These are phyloP conservation scores for Suillus lakei DNA, from an alignment of 768 basidiomycete species.

Conservation along the genomic window DNA sequence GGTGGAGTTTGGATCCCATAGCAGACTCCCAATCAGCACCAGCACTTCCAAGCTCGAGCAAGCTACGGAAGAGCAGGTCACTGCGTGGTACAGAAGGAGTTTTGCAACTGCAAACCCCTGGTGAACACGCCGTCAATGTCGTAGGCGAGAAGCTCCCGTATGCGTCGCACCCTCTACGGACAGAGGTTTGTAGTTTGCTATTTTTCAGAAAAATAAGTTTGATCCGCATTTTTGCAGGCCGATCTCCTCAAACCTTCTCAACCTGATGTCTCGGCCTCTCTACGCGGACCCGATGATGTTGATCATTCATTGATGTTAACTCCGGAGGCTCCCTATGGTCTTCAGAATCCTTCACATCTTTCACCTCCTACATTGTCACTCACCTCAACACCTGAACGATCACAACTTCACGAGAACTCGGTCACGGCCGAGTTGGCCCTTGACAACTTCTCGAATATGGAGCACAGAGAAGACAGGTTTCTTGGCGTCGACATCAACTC, in stretches of 20 bases:
- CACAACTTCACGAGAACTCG: neutral
- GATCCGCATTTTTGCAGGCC: slow-evolving; percentile 12
- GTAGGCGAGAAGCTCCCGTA: neutral
- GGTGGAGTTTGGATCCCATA: slow-evolving; percentile 21
- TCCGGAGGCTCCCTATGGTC: neutral
- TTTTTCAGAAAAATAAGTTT: slow-evolving; percentile 3
- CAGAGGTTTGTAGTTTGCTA: neutral
- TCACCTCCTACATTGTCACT: neutral
- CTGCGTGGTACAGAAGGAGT: slow-evolving; percentile 18
- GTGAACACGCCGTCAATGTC: neutral
- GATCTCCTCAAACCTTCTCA: neutral
- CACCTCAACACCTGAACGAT: neutral
- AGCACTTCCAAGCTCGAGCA: neutral
- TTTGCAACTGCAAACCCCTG: neutral
- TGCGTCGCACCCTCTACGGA: neutral
- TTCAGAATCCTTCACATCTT: neutral
- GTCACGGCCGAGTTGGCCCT: neutral
- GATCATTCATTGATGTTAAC: neutral
- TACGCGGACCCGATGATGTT: neutral
- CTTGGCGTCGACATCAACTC: neutral
- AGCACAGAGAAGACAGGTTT: too few relatives aligned
- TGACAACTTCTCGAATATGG: neutral
- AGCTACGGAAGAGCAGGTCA: slow-evolving; percentile 36
- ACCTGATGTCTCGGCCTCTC: neutral
- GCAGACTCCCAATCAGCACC: slow-evolving; percentile 6